Base-by-base conservation (phyloP, 306 rosid genomes). In the Hippophae rhamnoides region DNA sequence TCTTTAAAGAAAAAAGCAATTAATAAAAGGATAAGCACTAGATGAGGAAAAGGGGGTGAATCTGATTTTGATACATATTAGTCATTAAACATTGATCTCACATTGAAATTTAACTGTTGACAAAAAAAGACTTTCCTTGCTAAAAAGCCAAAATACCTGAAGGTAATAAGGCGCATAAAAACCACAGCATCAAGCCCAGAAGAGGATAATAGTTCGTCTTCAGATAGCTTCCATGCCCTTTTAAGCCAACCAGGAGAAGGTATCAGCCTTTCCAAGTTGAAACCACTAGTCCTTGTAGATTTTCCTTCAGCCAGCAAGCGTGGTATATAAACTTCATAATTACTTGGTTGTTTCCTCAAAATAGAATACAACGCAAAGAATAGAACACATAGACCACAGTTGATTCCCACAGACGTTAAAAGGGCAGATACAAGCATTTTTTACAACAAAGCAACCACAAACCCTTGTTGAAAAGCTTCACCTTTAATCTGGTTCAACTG, bases 371-470 rank as follows among this genome's bases (percentile, higher is more conserved):
- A 62, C 57, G 80, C 66, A 54, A 81, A 82, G 83, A 87, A 92
- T 60, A 89, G 45, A 18, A 92, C 71, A 68, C 96, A 90, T 31
- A 87, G 71, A 40, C 84, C 95, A 13, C 79, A 79, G 73, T 92
- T 92, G 56, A 87, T 92, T 13, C 76, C 95, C 73, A 92, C 75
- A 27, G 96, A 92, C 60, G 98, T 92, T 25, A 87, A 41, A 56
- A 92, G 86, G 51, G 98, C 95, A 25, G 95, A 92, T 41, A 92
- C 89, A 52, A 87, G 69, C 98, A 87, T 92, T 31, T 65, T 68
- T 61, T 55, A 31, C 38, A 1, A 31, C 75, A 57, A 12, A 8
- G 5, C 9, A 49, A n/a, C 12, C 53, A 12, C 2, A 49, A 23
- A 49, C 5, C 53, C 9, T 49, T 13, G 53, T 49, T 13, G 53